phyloP scores from a whole-genome alignment of 352 stramenopile species.

The Phytophthora niederhauseri region DNA sequence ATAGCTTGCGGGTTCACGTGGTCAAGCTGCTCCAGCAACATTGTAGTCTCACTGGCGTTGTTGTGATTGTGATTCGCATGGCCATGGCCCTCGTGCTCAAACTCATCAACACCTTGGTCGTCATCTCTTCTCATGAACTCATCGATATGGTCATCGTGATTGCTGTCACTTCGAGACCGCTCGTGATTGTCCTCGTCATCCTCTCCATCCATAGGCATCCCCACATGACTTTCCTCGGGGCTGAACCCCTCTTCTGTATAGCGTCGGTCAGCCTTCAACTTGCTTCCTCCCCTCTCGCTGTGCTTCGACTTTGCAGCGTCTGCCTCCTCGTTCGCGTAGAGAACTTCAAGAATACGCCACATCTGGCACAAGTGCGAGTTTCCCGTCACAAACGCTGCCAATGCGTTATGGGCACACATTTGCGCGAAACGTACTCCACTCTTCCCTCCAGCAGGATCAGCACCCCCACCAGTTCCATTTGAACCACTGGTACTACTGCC shows the following conservation, averaged over 20 bases:
- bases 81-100: conserved; percentile 26
- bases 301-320: conserved; percentile 18
- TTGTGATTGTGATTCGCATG: conserved; percentile 30
- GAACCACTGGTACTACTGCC: conserved; percentile 1
- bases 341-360: conserved; percentile 86
- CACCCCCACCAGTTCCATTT: conserved; percentile 17
- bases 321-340: conserved; percentile 58
- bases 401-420: conserved; percentile 85
- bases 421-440: conserved; percentile 58
- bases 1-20: conserved; percentile 89
- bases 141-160: conserved; percentile 21
- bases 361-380: conserved; percentile 83
- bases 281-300: conserved; percentile 4
- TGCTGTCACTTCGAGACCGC: conserved; percentile 14
- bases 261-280: conserved; percentile 5
- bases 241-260: conserved; percentile 24
- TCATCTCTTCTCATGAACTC: conserved; percentile 24
- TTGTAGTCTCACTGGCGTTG: conserved; percentile 70
- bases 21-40: conserved; percentile 85
- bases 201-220: conserved; percentile 31
- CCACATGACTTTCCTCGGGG: conserved; percentile 19
- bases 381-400: conserved; percentile 75
- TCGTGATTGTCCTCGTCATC: conserved; percentile 21
- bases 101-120: conserved; percentile 20
- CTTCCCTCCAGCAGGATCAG: conserved; percentile 5